A percentile compares a stretch with the other conserved stretches of the same genome.
Conservation (phyloP, 441 rosid genomes). For the California macrophylla region DNA sequence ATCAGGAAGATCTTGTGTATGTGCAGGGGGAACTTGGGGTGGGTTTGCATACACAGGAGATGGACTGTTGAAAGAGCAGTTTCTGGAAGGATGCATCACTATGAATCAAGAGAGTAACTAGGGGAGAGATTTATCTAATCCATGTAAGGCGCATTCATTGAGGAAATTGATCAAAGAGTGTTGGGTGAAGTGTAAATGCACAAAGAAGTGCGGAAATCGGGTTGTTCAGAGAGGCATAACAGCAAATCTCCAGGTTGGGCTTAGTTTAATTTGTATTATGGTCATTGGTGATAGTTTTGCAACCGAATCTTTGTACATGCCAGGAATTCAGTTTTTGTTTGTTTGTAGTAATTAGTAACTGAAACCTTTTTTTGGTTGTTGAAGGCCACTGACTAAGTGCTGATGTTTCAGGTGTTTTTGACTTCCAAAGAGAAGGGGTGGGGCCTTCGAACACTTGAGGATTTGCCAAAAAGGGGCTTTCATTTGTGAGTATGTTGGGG, state of each 20-base stretch:
- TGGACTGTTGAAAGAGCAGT: conserved; percentile 49
- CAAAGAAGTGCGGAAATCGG: conserved; percentile 68
- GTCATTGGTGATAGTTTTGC: background rate
- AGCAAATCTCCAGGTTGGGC: conserved; percentile 58
- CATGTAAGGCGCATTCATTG: conserved; percentile 74
- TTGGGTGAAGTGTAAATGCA: conserved; percentile 84
- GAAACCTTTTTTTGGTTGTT: background rate
- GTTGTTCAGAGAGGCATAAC: conserved; percentile 79
- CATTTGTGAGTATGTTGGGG: conserved; percentile 79
- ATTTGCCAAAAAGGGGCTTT: conserved; percentile 82
- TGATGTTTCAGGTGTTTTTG: conserved; percentile 48
- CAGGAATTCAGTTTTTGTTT: background rate
- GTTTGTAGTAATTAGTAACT: background rate
- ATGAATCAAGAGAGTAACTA: conserved; percentile 49
- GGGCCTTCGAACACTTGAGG: conserved; percentile 80
- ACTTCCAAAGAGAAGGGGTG: conserved; percentile 77
- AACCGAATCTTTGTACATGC: background rate
- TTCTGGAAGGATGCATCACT: conserved; percentile 52
- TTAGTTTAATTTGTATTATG: conserved; percentile 1
- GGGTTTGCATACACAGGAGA: conserved; percentile 43
- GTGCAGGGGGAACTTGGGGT: conserved; percentile 39
- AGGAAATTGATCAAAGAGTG: conserved; percentile 73
- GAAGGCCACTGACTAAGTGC: background rate
- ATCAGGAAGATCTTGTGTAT: conserved; percentile 41
- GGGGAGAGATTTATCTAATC: conserved; percentile 38